Percentiles rank a stretch among this genome's conserved stretches.
Conservation (phyloP, 495 filamentous ascomycete species). For the Tuber melanosporum region DNA sequence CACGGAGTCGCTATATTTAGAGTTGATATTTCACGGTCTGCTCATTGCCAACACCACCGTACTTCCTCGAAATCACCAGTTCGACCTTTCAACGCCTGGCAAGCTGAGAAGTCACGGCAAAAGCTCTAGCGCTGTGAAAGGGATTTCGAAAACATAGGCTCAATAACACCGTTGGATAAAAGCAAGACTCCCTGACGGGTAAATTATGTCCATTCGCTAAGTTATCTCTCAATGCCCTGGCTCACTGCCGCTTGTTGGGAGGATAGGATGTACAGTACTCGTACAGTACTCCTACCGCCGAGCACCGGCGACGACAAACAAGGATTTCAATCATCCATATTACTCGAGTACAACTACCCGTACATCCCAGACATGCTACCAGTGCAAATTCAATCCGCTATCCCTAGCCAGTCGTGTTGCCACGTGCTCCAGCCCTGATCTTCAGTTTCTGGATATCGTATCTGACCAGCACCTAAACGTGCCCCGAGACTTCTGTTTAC, state of each 20-base stretch:
- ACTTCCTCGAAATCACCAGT: background rate
- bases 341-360: background rate
- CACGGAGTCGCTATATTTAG: background rate
- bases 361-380: background rate
- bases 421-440: background rate
- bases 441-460: constrained; percentile 1
- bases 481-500: background rate
- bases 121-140: background rate
- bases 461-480: background rate
- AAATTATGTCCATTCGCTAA: background rate
- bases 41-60: background rate
- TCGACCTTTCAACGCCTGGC: background rate
- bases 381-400: background rate
- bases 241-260: background rate
- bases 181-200: background rate
- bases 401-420: constrained; percentile 2
- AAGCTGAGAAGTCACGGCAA: background rate
- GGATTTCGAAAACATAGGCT: background rate
- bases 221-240: background rate
- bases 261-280: background rate
- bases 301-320: background rate
- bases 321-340: background rate
- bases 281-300: background rate
- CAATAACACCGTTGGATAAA: background rate
- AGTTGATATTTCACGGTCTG: background rate